phyloP scores from a whole-genome alignment of 257 asterid species.

The Lycium ferocissimum region DNA sequence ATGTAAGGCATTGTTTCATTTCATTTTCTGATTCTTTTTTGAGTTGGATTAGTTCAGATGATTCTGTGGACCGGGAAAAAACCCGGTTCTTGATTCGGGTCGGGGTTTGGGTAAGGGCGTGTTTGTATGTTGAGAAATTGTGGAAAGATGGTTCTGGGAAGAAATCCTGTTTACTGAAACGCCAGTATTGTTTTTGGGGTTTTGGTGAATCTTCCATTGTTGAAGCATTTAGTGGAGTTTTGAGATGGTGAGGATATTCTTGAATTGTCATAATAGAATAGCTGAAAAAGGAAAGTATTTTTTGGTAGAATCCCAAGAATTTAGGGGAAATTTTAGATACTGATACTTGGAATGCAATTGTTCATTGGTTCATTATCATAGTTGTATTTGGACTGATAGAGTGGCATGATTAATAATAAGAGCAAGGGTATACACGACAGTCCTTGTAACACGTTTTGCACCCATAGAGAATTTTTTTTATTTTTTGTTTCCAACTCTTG shows the following conservation, averaged over 20 bases:
- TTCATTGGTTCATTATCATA: too few relatives aligned
- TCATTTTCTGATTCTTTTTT: slow-evolving; percentile 74
- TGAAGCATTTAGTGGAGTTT: slow-evolving; percentile 29
- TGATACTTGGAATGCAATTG: too few relatives aligned
- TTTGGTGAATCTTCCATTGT: slow-evolving; percentile 36
- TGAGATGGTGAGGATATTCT: slow-evolving; percentile 38
- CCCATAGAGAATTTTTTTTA: too few relatives aligned
- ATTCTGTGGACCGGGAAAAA: slow-evolving; percentile 69
- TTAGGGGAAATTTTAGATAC: too few relatives aligned
- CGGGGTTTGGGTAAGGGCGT: slow-evolving; percentile 70
- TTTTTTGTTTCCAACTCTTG: too few relatives aligned
- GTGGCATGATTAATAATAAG: too few relatives aligned
- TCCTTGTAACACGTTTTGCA: too few relatives aligned
- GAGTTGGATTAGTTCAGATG: slow-evolving; percentile 58
- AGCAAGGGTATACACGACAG: too few relatives aligned
- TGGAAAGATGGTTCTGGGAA: slow-evolving; percentile 91
- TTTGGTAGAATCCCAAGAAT: too few relatives aligned
- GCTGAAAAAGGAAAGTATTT: too few relatives aligned
- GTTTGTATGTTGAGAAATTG: slow-evolving; percentile 56
- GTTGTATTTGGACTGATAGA: too few relatives aligned
- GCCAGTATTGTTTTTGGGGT: slow-evolving; percentile 61
- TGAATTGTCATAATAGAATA: not conserved
- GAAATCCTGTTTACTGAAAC: slow-evolving; percentile 81
- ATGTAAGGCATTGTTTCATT: slow-evolving; percentile 78
- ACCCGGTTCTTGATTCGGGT: slow-evolving; percentile 81